These are phyloP conservation scores for Melastoma candidum DNA, from an alignment of 441 rosid genomes.

Conservation along the genomic window DNA sequence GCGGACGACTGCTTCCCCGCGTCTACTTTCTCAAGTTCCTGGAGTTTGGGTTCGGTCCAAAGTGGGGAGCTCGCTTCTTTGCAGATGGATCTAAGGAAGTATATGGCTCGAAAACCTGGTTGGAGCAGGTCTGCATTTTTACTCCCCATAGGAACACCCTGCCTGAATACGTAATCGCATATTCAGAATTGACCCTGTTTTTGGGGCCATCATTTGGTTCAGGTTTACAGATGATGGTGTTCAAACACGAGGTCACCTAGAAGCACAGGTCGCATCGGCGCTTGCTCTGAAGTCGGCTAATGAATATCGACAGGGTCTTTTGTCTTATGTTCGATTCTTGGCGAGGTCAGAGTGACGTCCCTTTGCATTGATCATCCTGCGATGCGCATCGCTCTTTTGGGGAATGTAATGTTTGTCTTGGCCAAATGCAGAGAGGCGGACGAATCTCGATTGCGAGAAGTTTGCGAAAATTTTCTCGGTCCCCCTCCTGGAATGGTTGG, in stretches of 20 bases:
- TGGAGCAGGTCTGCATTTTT: conserved; percentile 78
- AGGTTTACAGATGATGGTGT: conserved; percentile 95
- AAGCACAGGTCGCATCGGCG: conserved; percentile 87
- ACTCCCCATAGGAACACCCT: conserved; percentile 1
- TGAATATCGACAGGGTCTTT: conserved; percentile 92
- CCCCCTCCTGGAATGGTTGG: conserved; percentile 88
- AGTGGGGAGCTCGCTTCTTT: conserved; percentile 92
- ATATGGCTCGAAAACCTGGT: conserved; percentile 89
- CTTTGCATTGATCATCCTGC: no score
- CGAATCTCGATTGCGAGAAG: conserved; percentile 86
- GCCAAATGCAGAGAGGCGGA: conserved; percentile 73
- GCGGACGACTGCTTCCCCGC: conserved; percentile 99
- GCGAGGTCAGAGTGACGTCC: conserved; percentile 44
- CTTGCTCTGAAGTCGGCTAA: conserved; percentile 72
- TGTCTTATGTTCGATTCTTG: conserved; percentile 77
- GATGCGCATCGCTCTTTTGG: conserved; percentile 1
- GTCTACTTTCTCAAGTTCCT: conserved; percentile 85
- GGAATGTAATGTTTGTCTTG: conserved; percentile 3
- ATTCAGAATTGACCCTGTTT: background rate
- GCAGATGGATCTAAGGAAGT: conserved; percentile 91
- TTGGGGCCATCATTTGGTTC: conserved; percentile 8
- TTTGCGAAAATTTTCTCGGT: conserved; percentile 90
- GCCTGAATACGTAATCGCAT: background rate
- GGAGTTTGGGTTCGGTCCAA: conserved; percentile 80
- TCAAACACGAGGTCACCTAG: conserved; percentile 95